These are phyloP conservation scores for Penicillium chermesinum DNA, from an alignment of 495 filamentous ascomycete genomes.

Conservation along the genomic window DNA sequence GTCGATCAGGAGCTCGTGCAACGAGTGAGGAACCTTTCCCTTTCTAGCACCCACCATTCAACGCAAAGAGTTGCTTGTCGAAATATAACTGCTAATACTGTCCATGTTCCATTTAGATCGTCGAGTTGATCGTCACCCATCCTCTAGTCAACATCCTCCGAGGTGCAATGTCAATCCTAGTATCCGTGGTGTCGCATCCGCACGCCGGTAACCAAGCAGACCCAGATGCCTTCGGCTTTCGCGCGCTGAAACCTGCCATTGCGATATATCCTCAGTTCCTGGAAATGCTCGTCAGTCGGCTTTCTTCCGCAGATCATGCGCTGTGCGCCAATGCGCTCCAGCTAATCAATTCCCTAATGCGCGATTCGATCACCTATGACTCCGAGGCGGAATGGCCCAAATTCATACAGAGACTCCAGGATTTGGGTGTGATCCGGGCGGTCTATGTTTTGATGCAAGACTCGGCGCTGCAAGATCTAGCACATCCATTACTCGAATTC, in stretches of 20 bases:
- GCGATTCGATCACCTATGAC: conserved; percentile 85
- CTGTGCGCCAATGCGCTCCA: conserved; percentile 93
- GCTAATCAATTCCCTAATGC: conserved; percentile 90
- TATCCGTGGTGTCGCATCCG: conserved; percentile 84
- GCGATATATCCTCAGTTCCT: conserved; percentile 88
- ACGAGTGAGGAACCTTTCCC: conserved; percentile 47
- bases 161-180: conserved; percentile 93
- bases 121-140: conserved; percentile 91
- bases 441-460: conserved; percentile 93
- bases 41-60: not conserved
- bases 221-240: conserved; percentile 69
- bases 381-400: conserved; percentile 80
- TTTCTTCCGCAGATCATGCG: conserved; percentile 91
- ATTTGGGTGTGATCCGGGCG: conserved; percentile 86
- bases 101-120: conserved; percentile 51
- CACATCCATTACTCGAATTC: conserved; percentile 87
- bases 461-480: conserved; percentile 85
- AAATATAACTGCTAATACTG: too few relatives aligned
- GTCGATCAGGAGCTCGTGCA: conserved; percentile 63
- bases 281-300: conserved; percentile 82
- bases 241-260: conserved; percentile 87
- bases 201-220: conserved; percentile 43
- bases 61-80: too few relatives aligned
- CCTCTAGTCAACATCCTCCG: conserved; percentile 95
- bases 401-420: conserved; percentile 89